phyloP scores from a whole-genome alignment of 2,329 filamentous ascomycete genomes.

The Epichloe sylvatica region DNA sequence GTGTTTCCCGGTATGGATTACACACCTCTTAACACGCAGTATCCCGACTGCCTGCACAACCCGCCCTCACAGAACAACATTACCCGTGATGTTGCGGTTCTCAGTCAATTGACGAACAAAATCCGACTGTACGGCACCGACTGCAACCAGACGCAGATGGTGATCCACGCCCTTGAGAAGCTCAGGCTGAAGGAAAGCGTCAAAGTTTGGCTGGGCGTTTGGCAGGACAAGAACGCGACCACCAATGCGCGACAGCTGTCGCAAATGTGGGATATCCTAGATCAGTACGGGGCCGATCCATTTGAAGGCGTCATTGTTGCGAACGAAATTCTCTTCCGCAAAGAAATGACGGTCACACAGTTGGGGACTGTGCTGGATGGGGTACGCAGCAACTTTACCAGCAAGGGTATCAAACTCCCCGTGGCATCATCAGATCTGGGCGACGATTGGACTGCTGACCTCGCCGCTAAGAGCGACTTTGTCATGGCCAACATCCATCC shows the following conservation, averaged over 20 bases:
- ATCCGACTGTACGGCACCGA: slow-evolving; percentile 88
- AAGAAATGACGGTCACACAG: slow-evolving; percentile 54
- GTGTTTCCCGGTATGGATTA: slow-evolving; percentile 95
- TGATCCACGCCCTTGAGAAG: slow-evolving; percentile 65
- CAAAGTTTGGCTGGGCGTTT: slow-evolving; percentile 90
- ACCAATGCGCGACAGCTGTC: slow-evolving; percentile 71
- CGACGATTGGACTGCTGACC: slow-evolving; percentile 62
- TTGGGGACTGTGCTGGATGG: slow-evolving; percentile 51
- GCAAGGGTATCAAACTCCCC: slow-evolving; percentile 52
- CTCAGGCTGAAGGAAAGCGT: slow-evolving; percentile 57
- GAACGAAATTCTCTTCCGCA: slow-evolving; percentile 63
- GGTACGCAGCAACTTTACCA: slow-evolving; percentile 60
- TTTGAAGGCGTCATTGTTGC: slow-evolving; percentile 76
- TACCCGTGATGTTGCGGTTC: slow-evolving; percentile 77
- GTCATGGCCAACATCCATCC: slow-evolving; percentile 97
- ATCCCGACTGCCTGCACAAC: slow-evolving; percentile 63
- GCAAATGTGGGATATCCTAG: slow-evolving; percentile 75
- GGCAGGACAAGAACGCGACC: slow-evolving; percentile 71
- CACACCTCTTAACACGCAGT: slow-evolving; percentile 81
- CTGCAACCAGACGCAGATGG: slow-evolving; percentile 94
- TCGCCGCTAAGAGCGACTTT: slow-evolving; percentile 62
- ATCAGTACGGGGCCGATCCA: slow-evolving; percentile 49
- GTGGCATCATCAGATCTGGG: slow-evolving; percentile 83
- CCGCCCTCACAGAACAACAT: slow-evolving; percentile 89
- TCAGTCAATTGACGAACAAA: slow-evolving; percentile 78